Base-by-base conservation (phyloP, 179 eudicot genomes). In the Silene noctiflora region DNA sequence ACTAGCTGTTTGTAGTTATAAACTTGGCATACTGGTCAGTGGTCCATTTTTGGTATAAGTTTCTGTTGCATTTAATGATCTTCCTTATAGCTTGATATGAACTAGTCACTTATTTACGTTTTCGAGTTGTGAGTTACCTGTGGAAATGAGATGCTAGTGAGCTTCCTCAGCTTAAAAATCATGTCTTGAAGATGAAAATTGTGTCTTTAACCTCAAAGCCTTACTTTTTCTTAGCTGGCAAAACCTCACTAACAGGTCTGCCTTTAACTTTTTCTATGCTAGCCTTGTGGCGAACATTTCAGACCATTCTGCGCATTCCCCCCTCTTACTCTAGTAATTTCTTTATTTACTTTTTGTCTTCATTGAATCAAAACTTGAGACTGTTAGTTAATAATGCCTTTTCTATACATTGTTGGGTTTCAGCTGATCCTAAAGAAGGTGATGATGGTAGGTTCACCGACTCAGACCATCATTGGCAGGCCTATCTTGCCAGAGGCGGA, bases 381-480 rank as follows among this genome's bases (percentile, higher is more conserved):
- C 64, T 66, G 21, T 2, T 56, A 48, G 27, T 53, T 46, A 46
- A 16, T 55, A n/a, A n/a, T 71, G 17, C 1, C 27, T 16, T 3
- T 33, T 68, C 24, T 17, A 61, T 25, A 16, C 42, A 22, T 44
- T 75, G 62, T 39, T 76, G 69, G 76, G 19, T 67, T 87, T 90
- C 89, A 95, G 99, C 64, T 95, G 83, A 76, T 87, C 71, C 83
- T 95, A 63, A 89, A 78, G 79, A 95, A 83, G 91, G 95, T 93
- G 80, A 85, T 95, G 85, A 81, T 95, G 92, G 84, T 93, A 58
- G 99, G 99, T 31, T 84, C 99, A 59, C 76, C 79, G 51, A 86
- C 88, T 79, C 97, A 93, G 84, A 95, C 97, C 78, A 88, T 95
- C 56, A 87, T 95, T 69, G 99, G 99, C 61, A 81, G 97, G 81